A percentile compares a stretch with the other conserved stretches of the same genome.
phyloP scores from a whole-genome alignment of 441 rosid genomes.

The Brassica hybrid region DNA sequence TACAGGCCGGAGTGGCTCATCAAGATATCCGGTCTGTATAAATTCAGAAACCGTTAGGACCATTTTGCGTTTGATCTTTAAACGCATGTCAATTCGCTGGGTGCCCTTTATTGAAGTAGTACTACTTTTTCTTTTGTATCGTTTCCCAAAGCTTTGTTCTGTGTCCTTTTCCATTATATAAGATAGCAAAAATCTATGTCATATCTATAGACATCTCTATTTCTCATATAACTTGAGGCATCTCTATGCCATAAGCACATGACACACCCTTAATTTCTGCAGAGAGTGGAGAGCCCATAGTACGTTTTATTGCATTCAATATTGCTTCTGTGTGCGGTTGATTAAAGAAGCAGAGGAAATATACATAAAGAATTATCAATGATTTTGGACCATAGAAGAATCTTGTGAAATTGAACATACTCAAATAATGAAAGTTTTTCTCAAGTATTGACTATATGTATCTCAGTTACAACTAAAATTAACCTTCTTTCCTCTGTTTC shows the following conservation, averaged over 20 bases:
- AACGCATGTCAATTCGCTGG: background rate
- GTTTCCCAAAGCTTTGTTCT: background rate
- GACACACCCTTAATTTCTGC: background rate
- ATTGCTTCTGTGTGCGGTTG: background rate
- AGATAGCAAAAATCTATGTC: background rate
- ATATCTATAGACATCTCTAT: background rate
- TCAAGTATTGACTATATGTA: background rate
- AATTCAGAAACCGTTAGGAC: background rate
- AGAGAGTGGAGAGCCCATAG: slow-evolving; percentile 4
- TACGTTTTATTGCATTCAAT: background rate
- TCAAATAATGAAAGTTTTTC: background rate
- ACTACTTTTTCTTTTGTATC: background rate
- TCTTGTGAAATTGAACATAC: background rate
- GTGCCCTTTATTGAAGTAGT: background rate
- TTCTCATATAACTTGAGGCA: background rate
- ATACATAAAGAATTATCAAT: background rate
- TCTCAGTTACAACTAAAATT: background rate
- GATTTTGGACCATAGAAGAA: background rate
- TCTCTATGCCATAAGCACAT: background rate
- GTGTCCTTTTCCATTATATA: background rate
- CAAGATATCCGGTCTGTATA: background rate
- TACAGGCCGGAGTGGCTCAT: slow-evolving; percentile 4
- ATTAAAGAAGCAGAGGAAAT: background rate
- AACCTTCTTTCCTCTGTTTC: background rate
- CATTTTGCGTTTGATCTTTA: background rate